Evolutionary conservation across 306 rosid genomes (phyloP).

Genomic region (Coriaria nepalensis): DNA sequence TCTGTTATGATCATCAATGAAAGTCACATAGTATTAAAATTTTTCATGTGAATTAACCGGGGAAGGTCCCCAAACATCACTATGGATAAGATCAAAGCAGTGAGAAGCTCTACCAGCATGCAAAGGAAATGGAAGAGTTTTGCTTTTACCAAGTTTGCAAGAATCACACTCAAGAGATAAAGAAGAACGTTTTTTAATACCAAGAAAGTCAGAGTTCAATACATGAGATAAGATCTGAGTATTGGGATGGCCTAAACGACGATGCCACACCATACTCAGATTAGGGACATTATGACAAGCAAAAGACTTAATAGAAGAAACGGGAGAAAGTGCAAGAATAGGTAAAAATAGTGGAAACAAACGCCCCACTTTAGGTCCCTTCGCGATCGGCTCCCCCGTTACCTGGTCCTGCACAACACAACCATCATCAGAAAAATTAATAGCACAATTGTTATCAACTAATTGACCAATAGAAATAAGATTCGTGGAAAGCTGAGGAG

Average conservation of each 20-base stretch:
- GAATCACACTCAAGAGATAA: conserved; percentile 1
- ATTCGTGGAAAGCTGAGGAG: conserved; percentile 1
- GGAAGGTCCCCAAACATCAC: not conserved
- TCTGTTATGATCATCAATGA: conserved; percentile 7
- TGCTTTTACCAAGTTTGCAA: not conserved
- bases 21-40: conserved; percentile 2
- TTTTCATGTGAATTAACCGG: conserved; percentile 2
- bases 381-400: conserved; percentile 4
- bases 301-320: conserved; percentile 1
- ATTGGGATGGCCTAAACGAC: conserved; percentile 4
- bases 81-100: no score
- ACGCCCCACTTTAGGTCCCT: not conserved
- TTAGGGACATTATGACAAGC: not conserved
- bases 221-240: not conserved
- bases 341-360: not conserved
- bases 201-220: not conserved
- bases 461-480: not conserved
- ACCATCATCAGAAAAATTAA: not conserved
- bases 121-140: conserved; percentile 1
- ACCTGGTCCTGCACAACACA: conserved; percentile 3
- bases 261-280: conserved; percentile 3
- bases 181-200: not conserved
- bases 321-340: not conserved
- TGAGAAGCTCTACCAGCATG: not conserved
- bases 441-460: conserved; percentile 2